Base-by-base conservation (phyloP, 2,329 filamentous ascomycete genomes). In the Dendrostoma leiphaemia region DNA sequence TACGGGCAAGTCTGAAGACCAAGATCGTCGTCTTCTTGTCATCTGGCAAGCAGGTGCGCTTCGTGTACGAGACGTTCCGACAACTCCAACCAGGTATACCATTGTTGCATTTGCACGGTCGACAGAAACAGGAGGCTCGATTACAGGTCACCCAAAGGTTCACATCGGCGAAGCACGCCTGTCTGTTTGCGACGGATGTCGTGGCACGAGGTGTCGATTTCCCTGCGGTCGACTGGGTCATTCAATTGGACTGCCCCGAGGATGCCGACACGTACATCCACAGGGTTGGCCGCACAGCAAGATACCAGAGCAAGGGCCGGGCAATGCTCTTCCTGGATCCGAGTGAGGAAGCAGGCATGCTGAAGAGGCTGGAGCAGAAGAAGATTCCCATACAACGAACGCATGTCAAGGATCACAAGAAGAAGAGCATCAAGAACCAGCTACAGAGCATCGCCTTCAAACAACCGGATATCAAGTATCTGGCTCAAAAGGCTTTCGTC, bases 201-300 rank as follows among this genome's bases (percentile, higher is more conserved):
- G 91, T 95, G 4, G 94, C 94, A 0, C 83, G 94, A 69, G 94
- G 94, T 60, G 82, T 99, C 12, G 94, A 99, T 69, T 97, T 99
- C 67, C 94, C 94, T 0, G 88, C 91, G 3, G 94, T 99, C 0
- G 94, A 99, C 69, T 99, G 94, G 89, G 94, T 99, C 5, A 91
- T 99, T n/a, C 94, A 99, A 68, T 81, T 90, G n/a, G 94, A 99
- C 69, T 96, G 90, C 61, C 94, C 94, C 0, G 94, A 99, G 70
- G 93, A 99, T 69, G 89, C 90, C 4, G 94, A 97, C 65, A 99
- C 94, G 0, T 99, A 99, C 65, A 97, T 99, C 62, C 94, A 99
- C 72, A 85, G 94, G 56, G 93, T 97, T 4, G 94, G 94, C 2
- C 84, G 94, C 28, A 97, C 94, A 17, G 94, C 94, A n/a, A 84